Percentiles rank a stretch among this genome's conserved stretches.
phyloP scores from a whole-genome alignment of 441 rosid species.

The Manihot esculenta region DNA sequence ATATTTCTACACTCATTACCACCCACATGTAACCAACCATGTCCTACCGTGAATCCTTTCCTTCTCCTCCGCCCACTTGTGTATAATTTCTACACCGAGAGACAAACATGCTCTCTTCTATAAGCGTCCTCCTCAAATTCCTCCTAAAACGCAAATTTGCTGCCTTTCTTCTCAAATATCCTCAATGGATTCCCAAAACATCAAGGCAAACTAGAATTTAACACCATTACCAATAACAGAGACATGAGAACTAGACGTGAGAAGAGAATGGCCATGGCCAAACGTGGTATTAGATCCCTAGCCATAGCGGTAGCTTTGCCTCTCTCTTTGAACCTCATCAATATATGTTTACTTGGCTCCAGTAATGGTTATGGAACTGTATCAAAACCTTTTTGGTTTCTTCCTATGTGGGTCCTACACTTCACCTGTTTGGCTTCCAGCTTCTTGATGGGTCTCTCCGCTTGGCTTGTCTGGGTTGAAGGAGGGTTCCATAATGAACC shows the following conservation, averaged over 20 bases:
- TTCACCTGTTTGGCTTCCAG: conserved; percentile 43
- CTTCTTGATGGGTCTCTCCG: conserved; percentile 67
- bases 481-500: conserved; percentile 75
- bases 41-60: no score
- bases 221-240: conserved; percentile 8
- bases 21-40: no score
- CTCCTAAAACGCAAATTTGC: conserved; percentile 10
- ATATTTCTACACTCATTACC: no score
- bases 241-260: conserved; percentile 30
- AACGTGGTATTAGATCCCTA: conserved; percentile 63
- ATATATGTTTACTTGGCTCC: conserved; percentile 50
- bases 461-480: conserved; percentile 91
- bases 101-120: not conserved
- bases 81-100: not conserved
- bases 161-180: not conserved
- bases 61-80: conserved; percentile 16
- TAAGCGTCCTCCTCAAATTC: conserved; percentile 19
- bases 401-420: conserved; percentile 63
- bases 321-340: conserved; percentile 47
- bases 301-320: conserved; percentile 62
- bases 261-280: conserved; percentile 57
- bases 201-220: no score
- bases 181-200: conserved; percentile 53
- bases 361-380: conserved; percentile 20
- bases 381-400: conserved; percentile 47